These are phyloP conservation scores for Hypoxylon sp. DNA, from an alignment of 2,329 filamentous ascomycete species.

Conservation along the genomic window DNA sequence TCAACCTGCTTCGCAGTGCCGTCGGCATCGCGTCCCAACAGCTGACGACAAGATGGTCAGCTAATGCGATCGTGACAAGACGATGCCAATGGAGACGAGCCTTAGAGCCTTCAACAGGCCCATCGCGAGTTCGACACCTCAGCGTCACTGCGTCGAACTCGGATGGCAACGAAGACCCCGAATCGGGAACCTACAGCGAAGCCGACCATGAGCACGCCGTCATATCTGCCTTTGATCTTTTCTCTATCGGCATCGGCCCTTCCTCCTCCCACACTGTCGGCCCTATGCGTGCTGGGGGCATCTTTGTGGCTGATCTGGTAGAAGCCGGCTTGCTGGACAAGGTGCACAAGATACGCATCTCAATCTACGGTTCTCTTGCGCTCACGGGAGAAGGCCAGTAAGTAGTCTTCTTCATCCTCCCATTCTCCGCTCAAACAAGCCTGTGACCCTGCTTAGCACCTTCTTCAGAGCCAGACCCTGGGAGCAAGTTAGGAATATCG, in stretches of 20 bases:
- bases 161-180: slow-evolving; percentile 43
- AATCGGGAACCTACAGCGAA: slow-evolving; percentile 56
- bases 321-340: slow-evolving; percentile 55
- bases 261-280: slow-evolving; percentile 61
- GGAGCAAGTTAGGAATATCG: background rate
- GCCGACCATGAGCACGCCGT: slow-evolving; percentile 60
- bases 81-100: slow-evolving; percentile 10
- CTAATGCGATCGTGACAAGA: slow-evolving; percentile 1
- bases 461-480: background rate
- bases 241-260: slow-evolving; percentile 60
- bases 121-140: slow-evolving; percentile 33
- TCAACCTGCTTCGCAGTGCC: slow-evolving; percentile 35
- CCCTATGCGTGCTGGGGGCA: slow-evolving; percentile 61
- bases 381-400: slow-evolving; percentile 57
- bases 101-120: background rate
- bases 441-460: too few relatives aligned
- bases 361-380: slow-evolving; percentile 59
- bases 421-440: background rate
- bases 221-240: slow-evolving; percentile 60
- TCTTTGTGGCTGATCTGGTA: slow-evolving; percentile 57
- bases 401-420: slow-evolving; percentile 6
- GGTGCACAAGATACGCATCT: slow-evolving; percentile 57
- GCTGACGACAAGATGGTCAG: slow-evolving; percentile 23
- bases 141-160: slow-evolving; percentile 28
- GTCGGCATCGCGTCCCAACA: slow-evolving; percentile 20